These are phyloP conservation scores for Prillingera fragicola DNA, from an alignment of 1,284 basidiomycete species.

Conservation along the genomic window DNA sequence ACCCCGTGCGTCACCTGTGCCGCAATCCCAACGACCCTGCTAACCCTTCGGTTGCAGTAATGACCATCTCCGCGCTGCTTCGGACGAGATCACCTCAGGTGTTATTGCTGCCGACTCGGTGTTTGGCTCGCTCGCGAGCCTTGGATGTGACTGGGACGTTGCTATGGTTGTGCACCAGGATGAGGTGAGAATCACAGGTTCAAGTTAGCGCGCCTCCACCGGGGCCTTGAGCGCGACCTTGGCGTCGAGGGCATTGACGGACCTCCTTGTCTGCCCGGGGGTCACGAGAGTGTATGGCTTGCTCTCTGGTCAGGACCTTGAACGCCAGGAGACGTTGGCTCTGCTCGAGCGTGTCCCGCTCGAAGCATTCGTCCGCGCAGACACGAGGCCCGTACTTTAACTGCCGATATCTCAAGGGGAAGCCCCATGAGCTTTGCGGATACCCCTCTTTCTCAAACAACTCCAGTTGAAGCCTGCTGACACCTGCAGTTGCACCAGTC, in stretches of 20 bases:
- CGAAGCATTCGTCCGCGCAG: background rate
- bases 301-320: no score
- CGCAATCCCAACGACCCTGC: background rate
- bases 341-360: background rate
- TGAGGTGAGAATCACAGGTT: constrained; percentile 57
- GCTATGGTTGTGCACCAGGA: constrained; percentile 91
- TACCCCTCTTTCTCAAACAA: background rate
- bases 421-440: no score
- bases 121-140: constrained; percentile 28
- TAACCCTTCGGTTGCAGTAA: constrained; percentile 19
- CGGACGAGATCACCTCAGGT: constrained; percentile 26
- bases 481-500: constrained; percentile 36
- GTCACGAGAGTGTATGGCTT: no score
- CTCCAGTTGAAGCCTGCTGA: background rate
- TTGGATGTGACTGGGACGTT: constrained; percentile 44
- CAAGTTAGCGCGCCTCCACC: constrained; percentile 19
- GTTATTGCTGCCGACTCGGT: constrained; percentile 34
- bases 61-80: constrained; percentile 23
- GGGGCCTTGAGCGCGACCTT: background rate
- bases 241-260: background rate
- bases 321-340: no score
- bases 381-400: no score
- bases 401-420: no score
- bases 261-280: background rate
- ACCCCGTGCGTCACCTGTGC: constrained; percentile 26